Evolutionary conservation across 2,329 filamentous ascomycete genomes (phyloP).

Genomic region (Didymella glomerata): DNA sequence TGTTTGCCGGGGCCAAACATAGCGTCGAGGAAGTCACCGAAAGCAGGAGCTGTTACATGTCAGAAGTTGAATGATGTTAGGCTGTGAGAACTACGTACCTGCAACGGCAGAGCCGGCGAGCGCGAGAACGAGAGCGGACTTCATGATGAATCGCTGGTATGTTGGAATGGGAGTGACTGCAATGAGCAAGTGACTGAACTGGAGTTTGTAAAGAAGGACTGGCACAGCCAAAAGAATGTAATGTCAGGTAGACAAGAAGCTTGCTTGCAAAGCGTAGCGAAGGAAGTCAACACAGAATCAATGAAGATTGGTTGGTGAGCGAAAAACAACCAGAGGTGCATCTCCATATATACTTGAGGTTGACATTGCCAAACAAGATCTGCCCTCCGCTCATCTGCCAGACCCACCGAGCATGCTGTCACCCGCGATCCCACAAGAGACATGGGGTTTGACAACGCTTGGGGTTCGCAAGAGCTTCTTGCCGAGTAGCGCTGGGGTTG

Average conservation of each 20-base stretch:
- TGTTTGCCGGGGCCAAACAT: slow-evolving; percentile 22
- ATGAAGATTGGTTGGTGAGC: slow-evolving; percentile 24
- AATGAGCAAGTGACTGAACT: slow-evolving; percentile 8
- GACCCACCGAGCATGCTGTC: slow-evolving; percentile 9
- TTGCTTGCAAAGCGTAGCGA: slow-evolving; percentile 23
- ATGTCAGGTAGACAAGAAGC: slow-evolving; percentile 20
- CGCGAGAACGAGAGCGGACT: slow-evolving; percentile 32
- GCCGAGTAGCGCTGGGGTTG: slow-evolving; percentile 20
- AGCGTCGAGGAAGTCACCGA: slow-evolving; percentile 24
- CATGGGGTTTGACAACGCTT: slow-evolving; percentile 25
- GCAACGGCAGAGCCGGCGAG: slow-evolving; percentile 35
- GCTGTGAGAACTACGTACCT: slow-evolving; percentile 15
- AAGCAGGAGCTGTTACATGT: slow-evolving; percentile 19
- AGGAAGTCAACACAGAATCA: slow-evolving; percentile 21
- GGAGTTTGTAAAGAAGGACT: slow-evolving; percentile 17
- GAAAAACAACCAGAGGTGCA: background rate
- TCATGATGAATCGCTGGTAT: slow-evolving; percentile 29
- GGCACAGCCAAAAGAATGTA: slow-evolving; percentile 30
- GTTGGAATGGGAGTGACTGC: background rate
- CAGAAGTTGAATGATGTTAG: slow-evolving; percentile 2
- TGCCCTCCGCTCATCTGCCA: slow-evolving; percentile 23
- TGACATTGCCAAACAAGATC: slow-evolving; percentile 20
- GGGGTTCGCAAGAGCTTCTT: slow-evolving; percentile 12
- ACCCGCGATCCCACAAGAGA: slow-evolving; percentile 11
- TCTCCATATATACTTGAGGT: slow-evolving; percentile 24